Percentiles rank a stretch among this genome's conserved stretches.
Evolutionary conservation across 2,329 filamentous ascomycete genomes (phyloP).

Genomic region (Penicillium janthinellum): DNA sequence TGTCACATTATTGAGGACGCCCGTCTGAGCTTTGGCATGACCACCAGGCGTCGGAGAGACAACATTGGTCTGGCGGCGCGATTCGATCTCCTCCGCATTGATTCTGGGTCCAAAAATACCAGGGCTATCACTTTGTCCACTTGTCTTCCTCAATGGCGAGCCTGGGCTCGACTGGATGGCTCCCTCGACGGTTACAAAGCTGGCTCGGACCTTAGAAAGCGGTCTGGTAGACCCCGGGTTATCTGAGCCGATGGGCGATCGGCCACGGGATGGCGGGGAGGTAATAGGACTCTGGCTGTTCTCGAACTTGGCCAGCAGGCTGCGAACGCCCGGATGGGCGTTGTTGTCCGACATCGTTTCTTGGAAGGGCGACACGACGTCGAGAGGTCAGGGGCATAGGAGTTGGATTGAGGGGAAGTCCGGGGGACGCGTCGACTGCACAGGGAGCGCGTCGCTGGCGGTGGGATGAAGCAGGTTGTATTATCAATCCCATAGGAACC

Average conservation of each 20-base stretch:
- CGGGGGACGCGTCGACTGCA: constrained; percentile 9
- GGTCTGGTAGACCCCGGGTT: constrained; percentile 54
- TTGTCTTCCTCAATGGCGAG: constrained; percentile 46
- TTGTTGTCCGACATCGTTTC: constrained; percentile 28
- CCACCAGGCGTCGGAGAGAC: constrained; percentile 31
- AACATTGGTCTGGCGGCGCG: constrained; percentile 31
- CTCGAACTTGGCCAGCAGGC: constrained; percentile 80
- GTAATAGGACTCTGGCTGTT: constrained; percentile 62
- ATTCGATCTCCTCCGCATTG: constrained; percentile 35
- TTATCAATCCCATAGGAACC: not conserved
- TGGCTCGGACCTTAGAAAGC: constrained; percentile 73
- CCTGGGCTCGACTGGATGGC: constrained; percentile 45
- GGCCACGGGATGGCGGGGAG: constrained; percentile 68
- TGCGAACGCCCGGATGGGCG: constrained; percentile 60
- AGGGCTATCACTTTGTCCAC: constrained; percentile 38
- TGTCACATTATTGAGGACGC: constrained; percentile 20
- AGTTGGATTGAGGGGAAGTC: constrained; percentile 9
- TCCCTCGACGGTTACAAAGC: constrained; percentile 70
- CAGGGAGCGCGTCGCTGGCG: constrained; percentile 9
- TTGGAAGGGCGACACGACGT: not conserved
- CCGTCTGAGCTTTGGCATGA: constrained; percentile 19
- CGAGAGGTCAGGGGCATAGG: constrained; percentile 21
- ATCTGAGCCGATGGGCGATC: constrained; percentile 61
- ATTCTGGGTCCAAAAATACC: constrained; percentile 35
- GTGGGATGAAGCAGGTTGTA: not conserved